Base-by-base conservation (phyloP, 1,284 basidiomycete genomes). In the Ustilago shanxiensis region DNA sequence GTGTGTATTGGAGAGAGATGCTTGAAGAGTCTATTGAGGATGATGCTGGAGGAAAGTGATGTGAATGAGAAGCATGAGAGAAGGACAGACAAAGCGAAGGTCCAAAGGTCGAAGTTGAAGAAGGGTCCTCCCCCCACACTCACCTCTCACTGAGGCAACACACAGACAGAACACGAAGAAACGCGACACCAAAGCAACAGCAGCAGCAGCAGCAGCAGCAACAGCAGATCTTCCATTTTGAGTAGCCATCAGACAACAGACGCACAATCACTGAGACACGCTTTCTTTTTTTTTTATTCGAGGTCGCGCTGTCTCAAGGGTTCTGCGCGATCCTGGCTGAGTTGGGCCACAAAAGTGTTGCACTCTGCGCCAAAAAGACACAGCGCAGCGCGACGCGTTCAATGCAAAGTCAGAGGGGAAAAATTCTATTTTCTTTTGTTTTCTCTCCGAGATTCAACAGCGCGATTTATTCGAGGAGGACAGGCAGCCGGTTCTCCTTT, bases 151-250 rank as follows among this genome's bases (percentile, higher is more conserved):
- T n/a, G n/a, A n/a, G n/a, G n/a, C n/a, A n/a, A n/a, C n/a, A n/a
- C n/a, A n/a, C n/a, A n/a, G n/a, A n/a, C n/a, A n/a, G n/a, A n/a
- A 54, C 35, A 54, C 52, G 29, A 52, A 52, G 31, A 52, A 52
- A 52, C 50, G 50, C 47, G 47, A 49, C 26, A 49, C 44, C 44
- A 45, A 45, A 3, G 5, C 8, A 20, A n/a, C n/a, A 5, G 5
- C 7, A 41, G 16, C n/a, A 14, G 18, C 6, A 14, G 16, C 8
- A 20, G 44, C 7, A 6, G 8, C 16, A 45, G n/a, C 22, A n/a
- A 22, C 7, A n/a, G 31, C 31, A 5, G 11, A 20, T 20, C 44
- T 45, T 45, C 18, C 16, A 41, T n/a, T n/a, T n/a, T n/a, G n/a
- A n/a, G n/a, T n/a, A n/a, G n/a, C n/a, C 13, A 41, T 5, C 13